Evolutionary conservation across 371 early-diverging fungal genomes (phyloP), one percentile per base, ranked within the genome.

Genomic region (Sporodiniella umbellata): DNA sequence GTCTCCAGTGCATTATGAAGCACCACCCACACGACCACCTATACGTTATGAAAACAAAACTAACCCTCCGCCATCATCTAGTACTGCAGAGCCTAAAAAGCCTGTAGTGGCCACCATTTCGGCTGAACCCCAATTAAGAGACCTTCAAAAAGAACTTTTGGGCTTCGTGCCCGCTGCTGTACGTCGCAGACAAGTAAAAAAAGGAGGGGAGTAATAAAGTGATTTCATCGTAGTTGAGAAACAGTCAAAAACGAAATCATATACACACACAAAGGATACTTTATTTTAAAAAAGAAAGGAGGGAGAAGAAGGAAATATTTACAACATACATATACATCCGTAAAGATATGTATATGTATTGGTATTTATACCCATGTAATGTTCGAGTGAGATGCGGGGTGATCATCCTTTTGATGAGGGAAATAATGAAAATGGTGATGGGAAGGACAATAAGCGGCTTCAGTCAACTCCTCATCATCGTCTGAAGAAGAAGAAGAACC

Each of bases 61-160:
- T 46, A 15, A 33, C 25, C 18, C 38, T 18, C 23, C 49, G 51
- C 4, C 30, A 28, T 28, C 30, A 10, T 4, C 30, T 28, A 37
- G 15, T 23, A 37, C 6, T 21, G 24, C 19, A 17, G 25, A 19
- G 18, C 38, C 40, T 11, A 40, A 40, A 22, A 40, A 40, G 24
- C 48, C 65, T 5, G 60, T 64, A 5, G 63, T 69, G 17, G 66
- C 71, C 8, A 80, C 73, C 28, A 84, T 84, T 15, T 79, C 85
- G 6, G 85, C 81, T 3, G 82, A 78, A 51, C 85, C 85, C 12
- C 71, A 84, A 40, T 63, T 84, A 19, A 72, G 85, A 24, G 81
- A 84, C 43, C 64, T 84, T 17, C 83, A 81, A 60, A 83, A 81
- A 50, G 85, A 84, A 45, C 50, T 79, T n/a, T 64, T 80, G 0